Evolutionary conservation across 345 rosid genomes (phyloP), one percentile per base, ranked within the genome.

Genomic region (Citrus cavaleriei): DNA sequence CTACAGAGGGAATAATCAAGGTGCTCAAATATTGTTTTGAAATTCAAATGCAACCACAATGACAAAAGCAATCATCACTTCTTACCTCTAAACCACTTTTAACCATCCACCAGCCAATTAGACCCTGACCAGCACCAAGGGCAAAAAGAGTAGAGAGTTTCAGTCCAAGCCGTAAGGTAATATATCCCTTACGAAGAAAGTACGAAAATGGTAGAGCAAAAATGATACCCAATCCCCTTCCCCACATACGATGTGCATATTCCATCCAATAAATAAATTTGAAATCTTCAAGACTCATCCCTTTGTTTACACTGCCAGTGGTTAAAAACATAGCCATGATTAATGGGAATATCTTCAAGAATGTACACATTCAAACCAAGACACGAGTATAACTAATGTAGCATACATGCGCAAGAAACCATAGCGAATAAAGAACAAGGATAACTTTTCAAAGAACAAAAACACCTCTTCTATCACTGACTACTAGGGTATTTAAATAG

Each of bases 91-190:
- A 80, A 75, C 99, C 99, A 81, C 99, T 96, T 85, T 93, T 96
- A 38, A 96, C 99, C 99, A 96, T 94, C 99, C 99, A 96, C 97
- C 98, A 96, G 81, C 98, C 98, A 80, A 96, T 93, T 74, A 94
- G 82, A 78, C 99, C 98, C 91, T 93, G 98, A 66, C 95, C 98
- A 84, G 97, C 97, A 85, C 98, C 99, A 79, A 96, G 99, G 49
- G 91, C 95, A 76, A 93, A 96, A 67, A 91, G 89, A 81, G 87
- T 87, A 78, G 94, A 92, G 76, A 96, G 95, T 83, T 90, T 79
- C 59, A 91, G 72, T 77, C 97, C 99, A 77, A 96, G 97, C 68
- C 88, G 84, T 68, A 93, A 34, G 66, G 97, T 91, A 80, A 96
- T 89, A 86, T 91, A 96, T 76, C 98, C 90, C 89, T 92, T 93